Percentiles rank a stretch among this genome's conserved stretches.
Evolutionary conservation across 176 grass and related monocot species (phyloP).

Genomic region (Hyparrhenia diplandra): DNA sequence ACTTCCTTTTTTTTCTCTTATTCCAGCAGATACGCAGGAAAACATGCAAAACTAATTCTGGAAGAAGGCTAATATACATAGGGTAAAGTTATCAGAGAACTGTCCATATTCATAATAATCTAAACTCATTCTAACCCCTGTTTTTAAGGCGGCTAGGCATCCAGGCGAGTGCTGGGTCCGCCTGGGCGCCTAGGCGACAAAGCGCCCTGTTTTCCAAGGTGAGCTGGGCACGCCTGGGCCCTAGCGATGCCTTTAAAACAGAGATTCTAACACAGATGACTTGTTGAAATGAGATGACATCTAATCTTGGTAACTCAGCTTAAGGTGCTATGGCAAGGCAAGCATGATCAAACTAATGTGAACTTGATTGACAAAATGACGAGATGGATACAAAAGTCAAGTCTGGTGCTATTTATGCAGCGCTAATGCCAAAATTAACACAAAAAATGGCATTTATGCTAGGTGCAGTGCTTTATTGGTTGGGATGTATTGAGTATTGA

Average conservation of each 20-base stretch:
- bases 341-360: not conserved
- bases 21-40: not conserved
- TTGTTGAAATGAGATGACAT: not conserved
- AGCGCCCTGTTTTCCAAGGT: too few relatives aligned
- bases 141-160: too few relatives aligned
- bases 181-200: too few relatives aligned
- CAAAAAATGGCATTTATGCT: too few relatives aligned
- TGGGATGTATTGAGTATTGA: slow-evolving; percentile 1
- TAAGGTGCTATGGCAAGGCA: not conserved
- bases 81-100: not conserved
- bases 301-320: not conserved
- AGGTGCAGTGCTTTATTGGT: too few relatives aligned
- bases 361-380: not conserved
- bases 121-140: not conserved
- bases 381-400: not conserved
- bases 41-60: slow-evolving; percentile 4
- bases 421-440: not conserved
- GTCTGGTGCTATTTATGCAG: not conserved
- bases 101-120: not conserved
- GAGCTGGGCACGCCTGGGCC: too few relatives aligned
- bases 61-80: not conserved
- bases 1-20: not conserved
- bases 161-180: too few relatives aligned
- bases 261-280: not conserved
- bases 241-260: too few relatives aligned